phyloP scores from a whole-genome alignment of 2,329 filamentous ascomycete species.

The Clonostachys solani region DNA sequence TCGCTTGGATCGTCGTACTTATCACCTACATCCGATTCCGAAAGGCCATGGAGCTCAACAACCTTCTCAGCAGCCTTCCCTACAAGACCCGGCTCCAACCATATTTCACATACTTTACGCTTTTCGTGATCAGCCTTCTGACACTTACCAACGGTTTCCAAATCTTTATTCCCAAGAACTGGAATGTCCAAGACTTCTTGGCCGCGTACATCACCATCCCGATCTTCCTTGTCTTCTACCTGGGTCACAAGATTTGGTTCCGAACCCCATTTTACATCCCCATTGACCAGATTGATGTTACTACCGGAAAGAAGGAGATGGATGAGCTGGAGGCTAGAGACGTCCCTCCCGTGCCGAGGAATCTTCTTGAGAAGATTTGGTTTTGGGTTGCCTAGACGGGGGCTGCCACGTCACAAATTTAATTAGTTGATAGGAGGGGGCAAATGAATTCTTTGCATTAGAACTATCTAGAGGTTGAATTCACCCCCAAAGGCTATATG shows the following conservation, averaged over 20 bases:
- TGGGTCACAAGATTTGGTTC: conserved; percentile 52
- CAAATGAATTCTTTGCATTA: too few relatives aligned
- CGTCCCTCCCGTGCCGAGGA: conserved; percentile 39
- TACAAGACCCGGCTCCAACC: conserved; percentile 52
- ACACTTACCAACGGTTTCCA: conserved; percentile 72
- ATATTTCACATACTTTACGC: conserved; percentile 58
- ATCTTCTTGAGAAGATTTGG: conserved; percentile 47
- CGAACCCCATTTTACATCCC: conserved; percentile 36
- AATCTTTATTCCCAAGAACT: conserved; percentile 65
- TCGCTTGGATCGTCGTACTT: conserved; percentile 57
- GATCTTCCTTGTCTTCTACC: conserved; percentile 55
- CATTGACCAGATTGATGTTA: conserved; percentile 47
- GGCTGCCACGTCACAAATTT: background rate
- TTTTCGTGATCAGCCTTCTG: conserved; percentile 56
- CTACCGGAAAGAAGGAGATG: conserved; percentile 59
- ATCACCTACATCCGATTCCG: conserved; percentile 57
- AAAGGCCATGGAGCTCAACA: conserved; percentile 47
- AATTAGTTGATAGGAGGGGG: too few relatives aligned
- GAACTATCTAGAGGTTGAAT: too few relatives aligned
- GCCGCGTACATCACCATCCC: conserved; percentile 60
- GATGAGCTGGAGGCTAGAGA: conserved; percentile 50
- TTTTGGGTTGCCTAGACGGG: conserved; percentile 47
- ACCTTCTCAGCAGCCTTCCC: conserved; percentile 43
- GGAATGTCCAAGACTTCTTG: conserved; percentile 60
- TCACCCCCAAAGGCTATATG: too few relatives aligned